Evolutionary conservation across 2,329 filamentous ascomycete genomes (phyloP), one percentile per base, ranked within the genome.

Genomic region (Exophiala sp.): DNA sequence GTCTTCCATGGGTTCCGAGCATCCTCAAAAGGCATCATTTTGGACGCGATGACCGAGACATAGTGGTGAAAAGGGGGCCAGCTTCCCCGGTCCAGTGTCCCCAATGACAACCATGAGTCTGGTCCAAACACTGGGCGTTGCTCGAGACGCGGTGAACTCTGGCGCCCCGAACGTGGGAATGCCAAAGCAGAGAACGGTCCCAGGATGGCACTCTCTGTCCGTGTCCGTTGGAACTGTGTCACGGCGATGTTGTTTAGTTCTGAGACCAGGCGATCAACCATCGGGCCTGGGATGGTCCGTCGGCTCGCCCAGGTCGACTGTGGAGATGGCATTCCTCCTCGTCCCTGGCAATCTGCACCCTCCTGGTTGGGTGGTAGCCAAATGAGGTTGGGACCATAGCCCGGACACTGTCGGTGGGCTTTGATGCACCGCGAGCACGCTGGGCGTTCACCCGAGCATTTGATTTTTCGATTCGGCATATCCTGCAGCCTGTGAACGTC

Each of bases 391-490:
- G 35, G 35, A n/a, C 35, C 35, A 16, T 38, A 38, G 5, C 35
- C 35, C n/a, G 35, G 35, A 38, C 35, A 38, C 16, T 38, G 5
- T 12, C n/a, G 35, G 12, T 16, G 12, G 11, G 35, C 35, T 38
- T 38, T 38, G 35, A 9, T 38, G 11, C 35, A 38, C 11, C 35
- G 35, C n/a, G 35, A 38, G 35, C 35, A 38, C 10, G n/a, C 35
- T 38, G 35, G 35, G 35, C 35, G 35, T 12, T 38, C 7, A 16
- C 12, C n/a, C 6, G 35, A 16, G 16, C 35, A 38, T 16, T 38
- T 38, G 43, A 46, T 46, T 24, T 14, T 46, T 7, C 21, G 43
- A 12, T 46, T 46, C 43, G 43, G 43, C 21, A 14, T 46, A 10
- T 46, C 3, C 43, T 24, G 21, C 16, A 46, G 43, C 43, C 43